Percentiles rank a stretch among this genome's conserved stretches.
Conservation (phyloP, 1,139 yeast genomes). For the Protomyces lactucae-debilis region DNA sequence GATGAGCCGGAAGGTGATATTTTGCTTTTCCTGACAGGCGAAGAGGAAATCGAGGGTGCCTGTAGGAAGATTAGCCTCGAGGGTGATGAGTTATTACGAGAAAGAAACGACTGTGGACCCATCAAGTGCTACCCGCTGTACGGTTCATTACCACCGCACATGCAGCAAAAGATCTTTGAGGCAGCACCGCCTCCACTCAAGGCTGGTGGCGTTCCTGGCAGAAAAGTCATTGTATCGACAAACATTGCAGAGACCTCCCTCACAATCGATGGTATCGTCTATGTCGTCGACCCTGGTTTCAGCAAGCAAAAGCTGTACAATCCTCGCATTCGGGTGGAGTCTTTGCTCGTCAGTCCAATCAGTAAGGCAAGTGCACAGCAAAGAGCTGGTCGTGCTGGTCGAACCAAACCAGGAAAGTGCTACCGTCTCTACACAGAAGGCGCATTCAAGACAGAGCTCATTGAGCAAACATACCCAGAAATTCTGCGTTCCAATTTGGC, state of each 20-base stretch:
- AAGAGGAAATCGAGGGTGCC: constrained; percentile 97
- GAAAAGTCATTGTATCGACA: constrained; percentile 90
- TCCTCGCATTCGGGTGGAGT: constrained; percentile 93
- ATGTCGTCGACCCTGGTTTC: constrained; percentile 96
- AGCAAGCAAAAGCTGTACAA: constrained; percentile 94
- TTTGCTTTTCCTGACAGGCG: constrained; percentile 85
- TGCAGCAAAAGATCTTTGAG: constrained; percentile 87
- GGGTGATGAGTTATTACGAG: constrained; percentile 81
- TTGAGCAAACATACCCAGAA: constrained; percentile 94
- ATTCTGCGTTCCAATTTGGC: constrained; percentile 85
- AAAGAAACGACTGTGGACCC: constrained; percentile 78
- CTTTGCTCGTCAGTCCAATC: constrained; percentile 88
- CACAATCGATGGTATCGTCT: constrained; percentile 95
- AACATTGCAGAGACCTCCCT: constrained; percentile 97
- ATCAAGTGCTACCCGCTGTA: constrained; percentile 83
- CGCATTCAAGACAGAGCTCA: constrained; percentile 87
- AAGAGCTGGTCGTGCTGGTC: constrained; percentile 99
- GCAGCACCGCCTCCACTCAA: constrained; percentile 67
- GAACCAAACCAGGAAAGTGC: constrained; percentile 98
- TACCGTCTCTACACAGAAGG: constrained; percentile 94
- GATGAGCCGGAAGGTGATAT: constrained; percentile 94
- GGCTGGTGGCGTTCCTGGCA: constrained; percentile 78
- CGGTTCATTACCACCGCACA: constrained; percentile 93
- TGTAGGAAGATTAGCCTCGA: constrained; percentile 82
- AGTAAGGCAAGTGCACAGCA: constrained; percentile 97